Conservation (phyloP, 345 rosid genomes). For the Eucalyptus virginea region DNA sequence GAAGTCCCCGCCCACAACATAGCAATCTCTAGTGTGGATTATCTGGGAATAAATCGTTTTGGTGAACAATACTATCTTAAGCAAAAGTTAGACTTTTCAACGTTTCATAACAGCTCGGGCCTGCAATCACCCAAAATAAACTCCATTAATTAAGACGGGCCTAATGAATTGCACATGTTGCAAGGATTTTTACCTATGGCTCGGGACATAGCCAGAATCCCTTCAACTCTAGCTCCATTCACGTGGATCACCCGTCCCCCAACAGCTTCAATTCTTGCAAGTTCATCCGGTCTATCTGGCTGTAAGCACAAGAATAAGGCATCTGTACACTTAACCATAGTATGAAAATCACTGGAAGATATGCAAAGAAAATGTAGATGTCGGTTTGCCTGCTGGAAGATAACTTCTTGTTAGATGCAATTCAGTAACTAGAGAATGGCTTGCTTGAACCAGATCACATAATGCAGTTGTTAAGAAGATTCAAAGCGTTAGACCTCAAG, state of each 20-base stretch:
- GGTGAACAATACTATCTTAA: background rate
- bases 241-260: slow-evolving; percentile 51
- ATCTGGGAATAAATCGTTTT: background rate
- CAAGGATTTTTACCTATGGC: slow-evolving; percentile 49
- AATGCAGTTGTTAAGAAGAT: background rate
- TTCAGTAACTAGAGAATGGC: background rate
- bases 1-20: background rate
- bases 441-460: background rate
- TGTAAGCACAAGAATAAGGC: slow-evolving; percentile 8
- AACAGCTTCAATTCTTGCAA: slow-evolving; percentile 53
- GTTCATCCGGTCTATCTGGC: slow-evolving; percentile 81
- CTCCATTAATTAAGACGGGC: background rate
- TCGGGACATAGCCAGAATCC: slow-evolving; percentile 82
- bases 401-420: background rate
- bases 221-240: slow-evolving; percentile 71
- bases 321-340: background rate
- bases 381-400: background rate
- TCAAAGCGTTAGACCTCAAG: background rate
- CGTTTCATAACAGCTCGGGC: background rate
- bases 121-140: background rate
- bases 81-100: background rate
- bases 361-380: background rate
- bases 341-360: background rate
- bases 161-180: background rate
- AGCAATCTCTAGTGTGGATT: background rate